These are phyloP conservation scores for Hyaloraphidium curvatum DNA, from an alignment of 192 early-diverging fungal genomes.

Conservation along the genomic window DNA sequence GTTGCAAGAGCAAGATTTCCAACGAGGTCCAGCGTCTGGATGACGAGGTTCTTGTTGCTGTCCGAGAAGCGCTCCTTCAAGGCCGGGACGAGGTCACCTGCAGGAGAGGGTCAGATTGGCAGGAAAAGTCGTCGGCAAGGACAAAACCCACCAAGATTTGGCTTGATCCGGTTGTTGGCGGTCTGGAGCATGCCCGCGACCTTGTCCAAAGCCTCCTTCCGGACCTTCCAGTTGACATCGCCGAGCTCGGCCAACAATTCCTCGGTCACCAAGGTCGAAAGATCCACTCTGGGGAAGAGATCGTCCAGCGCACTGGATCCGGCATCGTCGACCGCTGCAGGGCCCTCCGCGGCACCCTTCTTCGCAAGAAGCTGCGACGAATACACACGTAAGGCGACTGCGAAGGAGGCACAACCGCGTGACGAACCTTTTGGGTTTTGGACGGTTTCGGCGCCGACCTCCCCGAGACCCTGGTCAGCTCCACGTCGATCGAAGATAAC, in stretches of 20 bases:
- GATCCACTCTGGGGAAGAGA: slow-evolving; percentile 73
- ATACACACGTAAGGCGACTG: neutral
- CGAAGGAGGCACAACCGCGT: neutral
- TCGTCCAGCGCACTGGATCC: slow-evolving; percentile 53
- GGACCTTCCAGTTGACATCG: slow-evolving; percentile 78
- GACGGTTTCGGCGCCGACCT: slow-evolving; percentile 37
- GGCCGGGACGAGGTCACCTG: slow-evolving; percentile 52
- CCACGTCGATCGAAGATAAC: slow-evolving; percentile 68
- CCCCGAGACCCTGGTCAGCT: slow-evolving; percentile 73
- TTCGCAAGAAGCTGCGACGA: neutral
- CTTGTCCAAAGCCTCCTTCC: slow-evolving; percentile 80
- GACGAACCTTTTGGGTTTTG: neutral
- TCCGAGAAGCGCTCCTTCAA: slow-evolving; percentile 72
- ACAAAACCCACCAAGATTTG: slow-evolving; percentile 33
- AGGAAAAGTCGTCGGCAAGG: neutral
- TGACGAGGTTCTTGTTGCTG: slow-evolving; percentile 76
- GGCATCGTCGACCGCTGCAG: neutral
- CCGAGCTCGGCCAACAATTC: slow-evolving; percentile 41
- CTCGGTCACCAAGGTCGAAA: slow-evolving; percentile 37
- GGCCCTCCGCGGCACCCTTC: neutral
- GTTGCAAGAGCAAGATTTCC: slow-evolving; percentile 56
- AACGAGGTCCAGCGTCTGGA: slow-evolving; percentile 60
- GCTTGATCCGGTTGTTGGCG: slow-evolving; percentile 65
- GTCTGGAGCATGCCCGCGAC: slow-evolving; percentile 49
- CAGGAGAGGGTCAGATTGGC: neutral